Conservation (phyloP, 2,329 filamentous ascomycete species). For the Spiromastix sp. region DNA sequence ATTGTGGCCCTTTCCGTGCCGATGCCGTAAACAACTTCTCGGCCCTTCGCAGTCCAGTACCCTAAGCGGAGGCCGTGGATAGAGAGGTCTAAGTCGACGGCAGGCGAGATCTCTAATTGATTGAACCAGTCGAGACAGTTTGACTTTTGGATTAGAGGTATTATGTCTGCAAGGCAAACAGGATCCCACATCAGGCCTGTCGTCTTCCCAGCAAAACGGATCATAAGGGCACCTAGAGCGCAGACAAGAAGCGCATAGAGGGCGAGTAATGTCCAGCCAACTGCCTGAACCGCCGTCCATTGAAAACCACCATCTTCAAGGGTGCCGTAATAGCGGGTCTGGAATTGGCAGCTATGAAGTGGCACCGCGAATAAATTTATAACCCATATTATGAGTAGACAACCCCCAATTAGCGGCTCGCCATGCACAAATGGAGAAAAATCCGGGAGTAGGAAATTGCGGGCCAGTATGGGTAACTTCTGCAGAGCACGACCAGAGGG, state of each 20-base stretch:
- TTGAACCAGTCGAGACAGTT: slow-evolving; percentile 67
- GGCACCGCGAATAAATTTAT: slow-evolving; percentile 65
- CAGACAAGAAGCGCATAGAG: slow-evolving; percentile 60
- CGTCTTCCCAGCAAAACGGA: slow-evolving; percentile 54
- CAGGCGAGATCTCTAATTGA: slow-evolving; percentile 51
- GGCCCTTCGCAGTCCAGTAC: slow-evolving; percentile 66
- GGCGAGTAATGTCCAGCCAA: slow-evolving; percentile 67
- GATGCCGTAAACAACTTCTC: slow-evolving; percentile 67
- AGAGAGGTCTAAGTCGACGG: slow-evolving; percentile 40
- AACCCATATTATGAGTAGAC: slow-evolving; percentile 63
- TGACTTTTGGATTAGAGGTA: slow-evolving; percentile 67
- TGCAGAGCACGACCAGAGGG: slow-evolving; percentile 53
- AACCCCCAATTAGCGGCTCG: slow-evolving; percentile 55
- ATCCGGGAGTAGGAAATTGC: slow-evolving; percentile 57
- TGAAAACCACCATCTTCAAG: slow-evolving; percentile 53
- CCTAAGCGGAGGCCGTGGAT: slow-evolving; percentile 61
- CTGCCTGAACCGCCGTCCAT: slow-evolving; percentile 68
- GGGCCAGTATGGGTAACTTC: slow-evolving; percentile 48
- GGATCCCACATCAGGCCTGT: slow-evolving; percentile 83
- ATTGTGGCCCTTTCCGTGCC: slow-evolving; percentile 51
- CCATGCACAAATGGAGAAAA: slow-evolving; percentile 59
- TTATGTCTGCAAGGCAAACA: slow-evolving; percentile 67
- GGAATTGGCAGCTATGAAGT: slow-evolving; percentile 67
- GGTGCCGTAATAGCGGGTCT: slow-evolving; percentile 52
- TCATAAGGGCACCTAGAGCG: slow-evolving; percentile 47